Evolutionary conservation across 2,329 filamentous ascomycete species (phyloP).

Genomic region (Arthroderma sp.): DNA sequence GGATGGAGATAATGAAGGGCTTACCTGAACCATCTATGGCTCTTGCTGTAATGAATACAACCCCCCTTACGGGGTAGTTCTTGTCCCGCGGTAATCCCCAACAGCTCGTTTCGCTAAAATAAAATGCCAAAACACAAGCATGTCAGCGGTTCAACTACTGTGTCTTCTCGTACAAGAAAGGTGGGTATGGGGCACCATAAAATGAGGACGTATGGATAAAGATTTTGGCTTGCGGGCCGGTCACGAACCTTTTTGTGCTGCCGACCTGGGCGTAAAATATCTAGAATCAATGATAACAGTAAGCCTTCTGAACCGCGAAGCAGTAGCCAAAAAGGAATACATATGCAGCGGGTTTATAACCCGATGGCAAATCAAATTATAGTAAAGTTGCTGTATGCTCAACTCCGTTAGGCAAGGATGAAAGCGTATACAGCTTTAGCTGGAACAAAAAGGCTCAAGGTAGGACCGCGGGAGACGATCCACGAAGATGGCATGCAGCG

Average conservation of each 20-base stretch:
- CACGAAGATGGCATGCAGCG: not conserved
- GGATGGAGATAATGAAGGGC: not conserved
- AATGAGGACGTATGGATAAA: not conserved
- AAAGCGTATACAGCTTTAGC: not conserved
- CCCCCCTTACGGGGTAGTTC: constrained; percentile 43
- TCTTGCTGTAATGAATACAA: constrained; percentile 44
- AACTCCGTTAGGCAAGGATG: not conserved
- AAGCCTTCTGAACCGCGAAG: not conserved
- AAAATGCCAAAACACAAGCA: not conserved
- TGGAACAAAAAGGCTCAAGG: not conserved
- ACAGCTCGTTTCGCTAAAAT: constrained; percentile 36
- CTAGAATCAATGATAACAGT: not conserved
- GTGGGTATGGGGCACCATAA: not conserved
- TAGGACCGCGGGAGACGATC: not conserved
- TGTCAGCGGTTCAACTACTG: not conserved
- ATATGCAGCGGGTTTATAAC: not conserved
- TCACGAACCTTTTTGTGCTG: constrained; percentile 4
- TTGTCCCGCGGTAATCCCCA: constrained; percentile 44
- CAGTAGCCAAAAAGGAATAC: not conserved
- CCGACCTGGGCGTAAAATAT: constrained; percentile 1
- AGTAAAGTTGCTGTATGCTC: not conserved
- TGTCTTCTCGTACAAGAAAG: not conserved
- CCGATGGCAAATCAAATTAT: not conserved
- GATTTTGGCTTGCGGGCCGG: not conserved
- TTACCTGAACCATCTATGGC: constrained; percentile 45